phyloP scores from a whole-genome alignment of 192 early-diverging fungal genomes.

The Coemansia sp. region DNA sequence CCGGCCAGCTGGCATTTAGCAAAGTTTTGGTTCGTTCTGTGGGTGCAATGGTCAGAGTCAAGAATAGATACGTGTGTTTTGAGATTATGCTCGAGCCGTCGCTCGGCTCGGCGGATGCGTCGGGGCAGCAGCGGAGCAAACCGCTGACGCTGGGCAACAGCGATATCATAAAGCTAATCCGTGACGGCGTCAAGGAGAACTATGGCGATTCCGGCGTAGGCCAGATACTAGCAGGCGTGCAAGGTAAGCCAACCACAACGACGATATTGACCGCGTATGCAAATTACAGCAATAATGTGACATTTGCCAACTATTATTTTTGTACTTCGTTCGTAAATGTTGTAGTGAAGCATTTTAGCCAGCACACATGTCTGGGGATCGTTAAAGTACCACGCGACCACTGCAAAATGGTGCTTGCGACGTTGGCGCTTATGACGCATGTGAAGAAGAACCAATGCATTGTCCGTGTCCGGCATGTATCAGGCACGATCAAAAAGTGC shows the following conservation, averaged over 20 bases:
- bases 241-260: conserved; percentile 27
- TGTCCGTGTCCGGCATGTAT: conserved; percentile 34
- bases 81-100: conserved; percentile 14
- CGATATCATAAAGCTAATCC: conserved; percentile 18
- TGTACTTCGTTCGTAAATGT: too few species aligned
- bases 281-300: too few species aligned
- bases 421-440: conserved; percentile 20
- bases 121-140: not conserved
- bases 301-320: too few species aligned
- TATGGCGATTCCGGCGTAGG: conserved; percentile 44
- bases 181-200: conserved; percentile 32
- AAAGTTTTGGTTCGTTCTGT: not conserved
- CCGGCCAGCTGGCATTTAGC: not conserved
- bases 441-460: conserved; percentile 19
- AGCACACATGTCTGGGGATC: conserved; percentile 35
- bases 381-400: conserved; percentile 46
- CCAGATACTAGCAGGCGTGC: conserved; percentile 20
- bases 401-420: conserved; percentile 35
- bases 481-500: conserved; percentile 51
- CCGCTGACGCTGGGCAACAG: not conserved
- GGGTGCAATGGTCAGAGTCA: conserved; percentile 42
- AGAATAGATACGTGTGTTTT: conserved; percentile 50
- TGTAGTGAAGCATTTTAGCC: conserved; percentile 36
- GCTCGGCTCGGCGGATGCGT: not conserved
- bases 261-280: too few species aligned